Base-by-base conservation (phyloP, 192 early-diverging fungal genomes). In the Linnemannia hyalina region DNA sequence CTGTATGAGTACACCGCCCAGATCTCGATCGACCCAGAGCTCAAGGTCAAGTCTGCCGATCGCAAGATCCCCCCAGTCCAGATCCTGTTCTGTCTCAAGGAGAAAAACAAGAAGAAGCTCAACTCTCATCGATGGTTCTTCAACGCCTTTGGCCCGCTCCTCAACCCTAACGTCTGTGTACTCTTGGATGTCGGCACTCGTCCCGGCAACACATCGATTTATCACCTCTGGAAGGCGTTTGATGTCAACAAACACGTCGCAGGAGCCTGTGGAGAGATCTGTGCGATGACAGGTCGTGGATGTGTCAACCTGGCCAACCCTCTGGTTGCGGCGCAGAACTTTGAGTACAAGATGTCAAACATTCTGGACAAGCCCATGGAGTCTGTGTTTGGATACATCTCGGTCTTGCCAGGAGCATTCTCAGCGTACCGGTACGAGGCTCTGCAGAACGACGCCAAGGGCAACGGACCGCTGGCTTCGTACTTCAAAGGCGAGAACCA, bases 321-420 rank as follows among this genome's bases (percentile, higher is more conserved):
- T 6, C 72, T 96, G 13, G 94, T 96, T 40, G 95, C 95, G 2
- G 89, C 95, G 5, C 96, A 96, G 76, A 95, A 97, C 81, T 96
- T 96, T 89, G 95, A 96, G 82, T 96, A 95, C 91, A 95, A 95
- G 74, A 92, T 91, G 89, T 90, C 92, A 4, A 92, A 91, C 80
- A 95, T 95, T 74, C 84, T 96, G n/a, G 95, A 95, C 79, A 96
- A 96, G 75, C 93, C 95, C 40, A 90, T 96, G 63, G 96, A 96
- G 81, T 96, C 95, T 23, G 94, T 97, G 23, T 98, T 97, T 92
- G 97, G 97, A 41, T 97, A 97, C 90, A 99, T 99, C 74, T 96
- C 96, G 0, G 98, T 98, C 71, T 91, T 99, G 9, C 98, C 98
- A 11, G 95, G 96, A 82, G 95, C 95, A 4, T 97, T 97, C 68